Conservation (phyloP, 1,284 basidiomycete species). For the Ceratobasidium theobromae region DNA sequence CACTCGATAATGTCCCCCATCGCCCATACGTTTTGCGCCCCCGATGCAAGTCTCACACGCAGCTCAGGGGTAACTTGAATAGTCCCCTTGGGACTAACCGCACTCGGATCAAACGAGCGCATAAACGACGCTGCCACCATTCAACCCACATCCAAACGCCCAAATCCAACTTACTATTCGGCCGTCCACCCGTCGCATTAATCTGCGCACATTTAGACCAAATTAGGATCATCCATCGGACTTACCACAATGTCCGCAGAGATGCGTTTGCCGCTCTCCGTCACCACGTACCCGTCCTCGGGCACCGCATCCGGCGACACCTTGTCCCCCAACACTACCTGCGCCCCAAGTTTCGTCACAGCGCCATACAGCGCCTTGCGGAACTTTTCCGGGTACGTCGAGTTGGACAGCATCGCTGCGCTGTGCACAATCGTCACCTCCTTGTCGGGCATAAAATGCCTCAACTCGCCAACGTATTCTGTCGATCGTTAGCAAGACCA, state of each 20-base stretch:
- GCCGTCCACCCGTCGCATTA: constrained; percentile 9
- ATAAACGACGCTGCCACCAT: constrained; percentile 55
- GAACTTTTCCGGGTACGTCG: constrained; percentile 57
- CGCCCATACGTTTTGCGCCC: constrained; percentile 33
- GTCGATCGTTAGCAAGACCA: background rate
- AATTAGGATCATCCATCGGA: background rate
- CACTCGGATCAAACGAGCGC: constrained; percentile 38
- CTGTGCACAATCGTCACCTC: constrained; percentile 66
- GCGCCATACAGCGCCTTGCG: constrained; percentile 52
- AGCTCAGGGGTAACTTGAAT: constrained; percentile 31
- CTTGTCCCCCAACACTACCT: constrained; percentile 56
- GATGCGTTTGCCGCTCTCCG: background rate
- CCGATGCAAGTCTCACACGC: constrained; percentile 31
- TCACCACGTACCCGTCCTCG: background rate
- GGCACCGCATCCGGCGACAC: background rate
- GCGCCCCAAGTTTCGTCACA: constrained; percentile 50
- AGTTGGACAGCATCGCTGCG: constrained; percentile 55
- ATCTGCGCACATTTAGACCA: background rate
- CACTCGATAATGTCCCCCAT: constrained; percentile 36
- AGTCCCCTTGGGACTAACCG: background rate
- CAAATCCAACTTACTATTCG: constrained; percentile 7
- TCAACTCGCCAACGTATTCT: constrained; percentile 61
- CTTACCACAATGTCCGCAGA: constrained; percentile 12
- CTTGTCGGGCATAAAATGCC: constrained; percentile 55
- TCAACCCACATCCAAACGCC: constrained; percentile 52